A percentile compares a stretch with the other conserved stretches of the same genome.
phyloP scores from a whole-genome alignment of 2,329 filamentous ascomycete species.

The Cyphellophora attinorum region DNA sequence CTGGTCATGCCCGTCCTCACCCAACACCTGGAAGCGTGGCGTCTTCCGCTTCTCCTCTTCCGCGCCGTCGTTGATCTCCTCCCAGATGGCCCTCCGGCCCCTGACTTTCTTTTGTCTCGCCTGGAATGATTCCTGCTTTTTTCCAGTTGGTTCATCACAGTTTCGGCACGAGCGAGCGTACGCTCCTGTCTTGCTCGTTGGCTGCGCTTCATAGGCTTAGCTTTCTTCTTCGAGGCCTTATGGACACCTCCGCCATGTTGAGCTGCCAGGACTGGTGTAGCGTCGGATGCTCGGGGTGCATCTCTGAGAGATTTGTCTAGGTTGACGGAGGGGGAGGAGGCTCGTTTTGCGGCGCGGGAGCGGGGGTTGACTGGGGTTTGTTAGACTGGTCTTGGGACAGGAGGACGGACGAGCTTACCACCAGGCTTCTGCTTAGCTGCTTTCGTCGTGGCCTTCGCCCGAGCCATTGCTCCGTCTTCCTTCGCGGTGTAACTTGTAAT shows the following conservation, averaged over 20 bases:
- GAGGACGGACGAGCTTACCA: slow-evolving; percentile 8
- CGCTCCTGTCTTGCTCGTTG: slow-evolving; percentile 46
- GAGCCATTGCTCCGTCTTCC: too few species aligned
- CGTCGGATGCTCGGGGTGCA: slow-evolving; percentile 28
- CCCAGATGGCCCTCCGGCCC: slow-evolving; percentile 35
- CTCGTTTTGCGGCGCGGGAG: slow-evolving; percentile 51
- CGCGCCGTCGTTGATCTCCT: slow-evolving; percentile 29
- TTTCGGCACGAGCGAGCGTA: slow-evolving; percentile 46
- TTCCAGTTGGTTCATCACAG: slow-evolving; percentile 44
- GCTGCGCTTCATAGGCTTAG: slow-evolving; percentile 40
- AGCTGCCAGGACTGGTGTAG: slow-evolving; percentile 26
- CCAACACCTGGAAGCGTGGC: slow-evolving; percentile 14
- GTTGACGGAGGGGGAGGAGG: slow-evolving; percentile 44
- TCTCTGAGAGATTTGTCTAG: slow-evolving; percentile 40
- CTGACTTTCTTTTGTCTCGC: slow-evolving; percentile 38
- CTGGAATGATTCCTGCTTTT: slow-evolving; percentile 45
- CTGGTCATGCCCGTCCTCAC: too few species aligned
- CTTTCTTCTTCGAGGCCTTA: slow-evolving; percentile 37
- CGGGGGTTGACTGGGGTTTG: slow-evolving; percentile 39
- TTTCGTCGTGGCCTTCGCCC: slow-evolving; percentile 28
- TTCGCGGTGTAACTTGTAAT: too few species aligned
- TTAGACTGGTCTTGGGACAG: background rate
- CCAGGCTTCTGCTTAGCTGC: slow-evolving; percentile 23
- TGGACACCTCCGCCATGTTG: slow-evolving; percentile 42
- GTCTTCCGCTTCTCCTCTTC: slow-evolving; percentile 15